These are phyloP conservation scores for Botryotinia narcissicola DNA, from an alignment of 2,329 filamentous ascomycete species.

Conservation along the genomic window DNA sequence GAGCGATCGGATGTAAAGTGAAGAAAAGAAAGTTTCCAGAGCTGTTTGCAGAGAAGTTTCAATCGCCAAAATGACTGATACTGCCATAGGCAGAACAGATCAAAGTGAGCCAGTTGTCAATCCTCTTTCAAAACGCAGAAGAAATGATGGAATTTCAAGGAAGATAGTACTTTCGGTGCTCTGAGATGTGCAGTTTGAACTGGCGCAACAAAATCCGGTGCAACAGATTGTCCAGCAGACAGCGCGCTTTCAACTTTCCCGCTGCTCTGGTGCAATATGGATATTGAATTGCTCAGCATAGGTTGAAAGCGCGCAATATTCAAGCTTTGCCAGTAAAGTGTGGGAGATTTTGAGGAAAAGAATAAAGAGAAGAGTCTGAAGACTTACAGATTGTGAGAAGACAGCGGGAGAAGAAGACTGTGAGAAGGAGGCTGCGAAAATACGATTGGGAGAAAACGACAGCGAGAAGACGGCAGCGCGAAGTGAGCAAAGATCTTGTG, in stretches of 20 bases:
- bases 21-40: neutral
- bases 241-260: neutral
- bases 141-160: neutral
- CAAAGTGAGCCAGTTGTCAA: neutral
- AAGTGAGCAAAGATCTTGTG: neutral
- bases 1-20: neutral
- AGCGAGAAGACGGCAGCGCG: neutral
- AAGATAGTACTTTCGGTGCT: neutral
- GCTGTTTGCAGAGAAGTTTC: neutral
- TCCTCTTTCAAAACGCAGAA: neutral
- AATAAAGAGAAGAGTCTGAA: neutral
- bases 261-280: neutral
- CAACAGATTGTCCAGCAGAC: too few relatives aligned
- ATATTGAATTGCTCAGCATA: neutral
- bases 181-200: neutral
- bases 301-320: neutral
- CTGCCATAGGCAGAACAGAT: neutral
- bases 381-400: neutral
- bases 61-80: neutral
- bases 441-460: too few relatives aligned
- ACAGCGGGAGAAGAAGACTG: neutral
- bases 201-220: neutral
- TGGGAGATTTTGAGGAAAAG: too few relatives aligned
- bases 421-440: neutral
- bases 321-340: neutral